Evolutionary conservation across 1,284 basidiomycete species (phyloP), one percentile per base, ranked within the genome.

Genomic region (Ustilago loliicola): DNA sequence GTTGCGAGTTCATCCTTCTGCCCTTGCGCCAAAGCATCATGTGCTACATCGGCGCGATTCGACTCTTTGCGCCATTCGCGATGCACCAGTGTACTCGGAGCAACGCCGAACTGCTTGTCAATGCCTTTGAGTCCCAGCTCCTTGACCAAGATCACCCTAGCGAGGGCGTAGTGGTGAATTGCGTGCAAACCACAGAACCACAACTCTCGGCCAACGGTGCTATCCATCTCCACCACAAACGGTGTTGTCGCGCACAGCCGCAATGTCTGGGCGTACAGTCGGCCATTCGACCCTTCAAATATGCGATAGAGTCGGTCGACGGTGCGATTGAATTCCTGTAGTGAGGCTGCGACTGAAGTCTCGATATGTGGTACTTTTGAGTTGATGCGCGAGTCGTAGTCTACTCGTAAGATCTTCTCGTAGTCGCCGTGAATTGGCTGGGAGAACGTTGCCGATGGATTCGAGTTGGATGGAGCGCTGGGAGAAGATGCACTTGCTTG

Each of bases 111-210:
- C 38, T 80, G 62, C 29, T 70, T 57, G 6, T 76, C 77, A 10
- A 85, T 56, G 29, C 52, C 55, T 10, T 68, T 48, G 13, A 83
- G 30, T 17, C 63, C 78, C 6, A 82, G 62, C 71, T 85, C 82
- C n/a, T 77, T 60, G 34, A 76, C 71, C 42, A 85, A 70, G 53
- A 84, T 84, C 21, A 82, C 80, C 7, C 83, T 40, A 5, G 79
- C 77, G 6, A 85, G 66, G 0, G 84, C 84, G 38, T 79, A 85
- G 71, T 85, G 84, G 62, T 85, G 84, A 42, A 84, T 78, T 0
- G 83, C 81, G 52, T 85, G 83, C 19, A 84, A 56, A 13, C 76
- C 76, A 36, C 81, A 76, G 69, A 84, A 84, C 83, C 83, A 85
- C 13, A 85, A 53, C 66, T 84, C 77, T 45, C 77, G 29, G 8